A percentile compares a stretch with the other conserved stretches of the same genome.
Evolutionary conservation across 345 rosid species (phyloP).

Genomic region (Murraya paniculata): DNA sequence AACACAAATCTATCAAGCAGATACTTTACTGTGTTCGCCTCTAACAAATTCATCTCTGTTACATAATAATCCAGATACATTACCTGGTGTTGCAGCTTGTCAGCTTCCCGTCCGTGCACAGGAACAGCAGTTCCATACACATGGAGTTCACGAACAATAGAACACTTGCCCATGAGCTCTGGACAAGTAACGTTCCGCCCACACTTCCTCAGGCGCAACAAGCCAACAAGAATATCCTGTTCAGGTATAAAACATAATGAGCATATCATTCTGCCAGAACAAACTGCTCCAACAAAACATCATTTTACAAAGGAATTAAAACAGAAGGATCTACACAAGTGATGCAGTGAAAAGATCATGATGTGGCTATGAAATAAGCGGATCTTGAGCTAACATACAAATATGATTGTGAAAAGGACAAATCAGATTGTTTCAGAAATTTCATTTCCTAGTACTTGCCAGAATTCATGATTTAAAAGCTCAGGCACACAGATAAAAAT

Average conservation of each 20-base stretch:
- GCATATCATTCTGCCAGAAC: neutral
- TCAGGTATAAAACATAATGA: conserved; percentile 6
- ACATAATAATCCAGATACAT: neutral
- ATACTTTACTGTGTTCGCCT: neutral
- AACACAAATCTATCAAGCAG: neutral
- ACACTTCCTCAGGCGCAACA: conserved; percentile 85
- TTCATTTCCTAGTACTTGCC: neutral
- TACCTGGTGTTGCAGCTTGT: conserved; percentile 99
- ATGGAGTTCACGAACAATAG: conserved; percentile 97
- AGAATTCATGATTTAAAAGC: neutral
- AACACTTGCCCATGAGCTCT: conserved; percentile 84
- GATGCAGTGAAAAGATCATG: no score
- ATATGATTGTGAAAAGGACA: neutral
- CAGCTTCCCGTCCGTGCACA: conserved; percentile 93
- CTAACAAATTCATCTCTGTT: neutral
- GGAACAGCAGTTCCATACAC: conserved; percentile 99
- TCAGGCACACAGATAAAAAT: neutral
- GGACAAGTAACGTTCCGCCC: conserved; percentile 87
- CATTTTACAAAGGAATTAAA: neutral
- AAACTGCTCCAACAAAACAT: neutral
- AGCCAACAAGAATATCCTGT: conserved; percentile 96
- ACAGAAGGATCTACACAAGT: neutral
- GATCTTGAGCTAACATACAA: neutral
- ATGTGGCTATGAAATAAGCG: neutral
- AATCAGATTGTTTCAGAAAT: neutral